Percentiles rank a stretch among this genome's conserved stretches.
Evolutionary conservation across 1,284 basidiomycete genomes (phyloP).

Genomic region (Ganoderma lucidum): DNA sequence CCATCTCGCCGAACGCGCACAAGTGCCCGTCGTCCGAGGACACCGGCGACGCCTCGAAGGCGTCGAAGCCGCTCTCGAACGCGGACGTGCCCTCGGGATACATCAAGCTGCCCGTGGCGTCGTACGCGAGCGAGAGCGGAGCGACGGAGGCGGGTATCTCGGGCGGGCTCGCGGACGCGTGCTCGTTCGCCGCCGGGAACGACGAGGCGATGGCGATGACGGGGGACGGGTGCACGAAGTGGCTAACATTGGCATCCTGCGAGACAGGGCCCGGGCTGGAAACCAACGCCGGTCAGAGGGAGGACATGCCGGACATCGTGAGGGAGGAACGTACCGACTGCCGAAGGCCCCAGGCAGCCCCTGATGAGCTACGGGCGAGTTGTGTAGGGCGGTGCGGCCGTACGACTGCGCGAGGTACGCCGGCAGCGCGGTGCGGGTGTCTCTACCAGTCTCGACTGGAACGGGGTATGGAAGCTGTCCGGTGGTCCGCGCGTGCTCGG

Average conservation of each 20-base stretch:
- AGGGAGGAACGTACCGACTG: background rate
- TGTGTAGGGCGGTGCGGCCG: conserved; percentile 22
- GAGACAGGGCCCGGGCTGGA: conserved; percentile 7
- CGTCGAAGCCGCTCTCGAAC: conserved; percentile 1
- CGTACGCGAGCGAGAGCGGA: conserved; percentile 29
- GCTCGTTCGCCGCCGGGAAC: background rate
- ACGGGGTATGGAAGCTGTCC: conserved; percentile 4
- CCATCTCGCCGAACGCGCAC: conserved; percentile 16
- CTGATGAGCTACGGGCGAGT: conserved; percentile 5
- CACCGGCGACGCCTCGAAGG: conserved; percentile 4
- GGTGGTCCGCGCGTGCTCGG: conserved; percentile 20
- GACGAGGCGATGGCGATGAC: background rate
- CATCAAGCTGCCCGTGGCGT: conserved; percentile 3
- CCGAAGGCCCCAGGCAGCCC: background rate
- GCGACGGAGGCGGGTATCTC: conserved; percentile 19
- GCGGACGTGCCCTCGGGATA: conserved; percentile 26
- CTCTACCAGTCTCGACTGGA: conserved; percentile 13
- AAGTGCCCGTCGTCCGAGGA: conserved; percentile 14
- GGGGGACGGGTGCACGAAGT: background rate
- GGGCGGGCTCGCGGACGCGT: background rate
- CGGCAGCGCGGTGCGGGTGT: conserved; percentile 34
- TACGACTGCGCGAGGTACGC: conserved; percentile 35
- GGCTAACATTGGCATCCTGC: background rate
- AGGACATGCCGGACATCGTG: background rate
- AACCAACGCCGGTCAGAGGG: background rate